Conservation (phyloP, 257 asterid species). For the Solanum peruvianum region DNA sequence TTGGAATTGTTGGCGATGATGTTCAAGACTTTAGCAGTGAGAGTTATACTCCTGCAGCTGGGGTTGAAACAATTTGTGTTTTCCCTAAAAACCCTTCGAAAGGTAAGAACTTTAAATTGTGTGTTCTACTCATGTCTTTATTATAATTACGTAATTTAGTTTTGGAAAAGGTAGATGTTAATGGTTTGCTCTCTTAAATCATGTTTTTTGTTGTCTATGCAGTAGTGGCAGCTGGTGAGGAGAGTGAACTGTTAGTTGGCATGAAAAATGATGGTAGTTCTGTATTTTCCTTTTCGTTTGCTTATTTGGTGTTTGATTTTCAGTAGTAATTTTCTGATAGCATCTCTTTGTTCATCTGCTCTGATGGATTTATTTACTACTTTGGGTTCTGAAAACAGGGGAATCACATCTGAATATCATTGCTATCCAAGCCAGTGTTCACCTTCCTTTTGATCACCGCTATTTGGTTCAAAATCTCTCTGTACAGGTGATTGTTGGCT, state of each 20-base stretch:
- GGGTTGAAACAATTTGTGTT: constrained; percentile 78
- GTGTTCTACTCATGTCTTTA: background rate
- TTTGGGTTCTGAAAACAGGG: constrained; percentile 35
- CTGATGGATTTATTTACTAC: background rate
- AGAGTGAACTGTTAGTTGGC: constrained; percentile 85
- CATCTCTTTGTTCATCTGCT: background rate
- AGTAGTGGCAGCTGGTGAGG: constrained; percentile 83
- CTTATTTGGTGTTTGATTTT: background rate
- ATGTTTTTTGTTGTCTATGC: constrained; percentile 15
- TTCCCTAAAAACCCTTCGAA: constrained; percentile 87
- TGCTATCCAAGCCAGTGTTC: constrained; percentile 83
- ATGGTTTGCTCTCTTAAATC: background rate
- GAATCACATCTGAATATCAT: constrained; percentile 50
- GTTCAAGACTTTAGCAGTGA: constrained; percentile 69
- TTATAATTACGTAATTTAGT: background rate
- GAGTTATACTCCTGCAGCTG: constrained; percentile 61
- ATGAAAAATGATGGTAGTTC: constrained; percentile 77
- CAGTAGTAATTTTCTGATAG: background rate
- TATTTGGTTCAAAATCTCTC: constrained; percentile 88
- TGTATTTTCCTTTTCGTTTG: background rate
- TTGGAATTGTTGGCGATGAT: constrained; percentile 88
- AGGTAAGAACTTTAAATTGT: constrained; percentile 27
- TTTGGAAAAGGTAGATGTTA: background rate
- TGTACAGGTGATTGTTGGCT: constrained; percentile 49
- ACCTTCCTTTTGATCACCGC: constrained; percentile 68